A percentile compares a stretch with the other conserved stretches of the same genome.
These are phyloP conservation scores for Leccinum obscurum DNA, from an alignment of 768 basidiomycete genomes.

Conservation along the genomic window DNA sequence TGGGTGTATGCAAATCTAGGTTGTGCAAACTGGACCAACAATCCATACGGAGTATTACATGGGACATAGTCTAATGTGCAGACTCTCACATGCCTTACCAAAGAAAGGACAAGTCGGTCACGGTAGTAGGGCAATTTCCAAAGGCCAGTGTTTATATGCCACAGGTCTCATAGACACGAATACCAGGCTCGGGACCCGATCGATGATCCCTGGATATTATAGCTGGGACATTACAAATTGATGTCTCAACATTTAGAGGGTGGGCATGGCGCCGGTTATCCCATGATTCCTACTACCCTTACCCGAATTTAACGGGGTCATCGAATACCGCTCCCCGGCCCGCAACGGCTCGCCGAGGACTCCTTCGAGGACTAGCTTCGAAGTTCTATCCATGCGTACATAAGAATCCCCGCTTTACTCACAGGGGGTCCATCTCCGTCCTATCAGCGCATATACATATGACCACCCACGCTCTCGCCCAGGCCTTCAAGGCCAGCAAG, in stretches of 20 bases:
- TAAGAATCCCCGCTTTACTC: neutral
- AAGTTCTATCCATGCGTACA: neutral
- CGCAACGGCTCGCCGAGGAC: conserved; percentile 10
- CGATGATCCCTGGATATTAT: neutral
- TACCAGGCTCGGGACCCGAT: neutral
- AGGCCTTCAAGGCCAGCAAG: conserved; percentile 52
- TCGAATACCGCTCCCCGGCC: neutral
- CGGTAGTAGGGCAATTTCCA: too few species aligned
- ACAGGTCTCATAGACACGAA: neutral
- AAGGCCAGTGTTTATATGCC: neutral
- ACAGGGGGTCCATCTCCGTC: neutral
- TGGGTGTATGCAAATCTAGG: too few species aligned
- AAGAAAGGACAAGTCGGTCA: too few species aligned
- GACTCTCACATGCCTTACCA: too few species aligned
- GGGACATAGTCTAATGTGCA: too few species aligned
- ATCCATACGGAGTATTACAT: too few species aligned
- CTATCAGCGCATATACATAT: conserved; percentile 30
- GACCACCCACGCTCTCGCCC: conserved; percentile 54
- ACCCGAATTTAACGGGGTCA: neutral
- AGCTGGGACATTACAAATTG: neutral
- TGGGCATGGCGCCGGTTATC: neutral
- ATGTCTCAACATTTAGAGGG: neutral
- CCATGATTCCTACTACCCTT: neutral
- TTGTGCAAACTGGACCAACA: too few species aligned
- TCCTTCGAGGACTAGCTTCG: neutral